These are phyloP conservation scores for Calonectria montana DNA, from an alignment of 2,329 filamentous ascomycete genomes.

Conservation along the genomic window DNA sequence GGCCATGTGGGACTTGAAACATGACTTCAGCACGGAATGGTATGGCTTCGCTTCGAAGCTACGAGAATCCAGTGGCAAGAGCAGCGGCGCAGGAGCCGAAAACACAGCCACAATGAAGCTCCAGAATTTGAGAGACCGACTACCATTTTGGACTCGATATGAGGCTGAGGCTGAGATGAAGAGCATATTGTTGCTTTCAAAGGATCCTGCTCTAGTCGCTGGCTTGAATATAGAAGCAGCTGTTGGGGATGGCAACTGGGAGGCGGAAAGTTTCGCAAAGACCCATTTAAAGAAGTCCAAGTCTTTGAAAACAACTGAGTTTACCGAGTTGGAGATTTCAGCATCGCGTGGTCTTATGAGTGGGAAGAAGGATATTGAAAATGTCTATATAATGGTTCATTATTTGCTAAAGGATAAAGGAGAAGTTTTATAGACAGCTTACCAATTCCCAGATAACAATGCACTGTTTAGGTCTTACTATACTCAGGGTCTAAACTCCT, in stretches of 20 bases:
- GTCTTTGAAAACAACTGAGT: background rate
- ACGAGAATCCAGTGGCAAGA: background rate
- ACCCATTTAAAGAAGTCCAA: background rate
- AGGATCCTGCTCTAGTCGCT: background rate
- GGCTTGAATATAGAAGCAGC: background rate
- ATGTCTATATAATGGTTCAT: background rate
- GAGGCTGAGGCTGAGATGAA: background rate
- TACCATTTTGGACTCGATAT: background rate
- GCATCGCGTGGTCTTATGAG: background rate
- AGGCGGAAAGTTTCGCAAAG: background rate
- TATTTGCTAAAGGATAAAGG: background rate
- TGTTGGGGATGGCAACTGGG: background rate
- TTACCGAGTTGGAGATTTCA: background rate
- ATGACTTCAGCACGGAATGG: background rate
- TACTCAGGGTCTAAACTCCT: too few species aligned
- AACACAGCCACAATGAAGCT: background rate
- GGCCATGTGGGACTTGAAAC: background rate
- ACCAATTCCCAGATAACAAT: too few species aligned
- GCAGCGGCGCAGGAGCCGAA: background rate
- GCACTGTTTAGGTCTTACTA: too few species aligned
- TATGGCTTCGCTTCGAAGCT: background rate
- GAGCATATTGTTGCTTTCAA: background rate
- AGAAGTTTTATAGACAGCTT: too few species aligned
- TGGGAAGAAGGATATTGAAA: background rate
- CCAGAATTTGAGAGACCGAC: background rate